Evolutionary conservation across 2,329 filamentous ascomycete species (phyloP).

Genomic region (Aspergillus spinulosporus): DNA sequence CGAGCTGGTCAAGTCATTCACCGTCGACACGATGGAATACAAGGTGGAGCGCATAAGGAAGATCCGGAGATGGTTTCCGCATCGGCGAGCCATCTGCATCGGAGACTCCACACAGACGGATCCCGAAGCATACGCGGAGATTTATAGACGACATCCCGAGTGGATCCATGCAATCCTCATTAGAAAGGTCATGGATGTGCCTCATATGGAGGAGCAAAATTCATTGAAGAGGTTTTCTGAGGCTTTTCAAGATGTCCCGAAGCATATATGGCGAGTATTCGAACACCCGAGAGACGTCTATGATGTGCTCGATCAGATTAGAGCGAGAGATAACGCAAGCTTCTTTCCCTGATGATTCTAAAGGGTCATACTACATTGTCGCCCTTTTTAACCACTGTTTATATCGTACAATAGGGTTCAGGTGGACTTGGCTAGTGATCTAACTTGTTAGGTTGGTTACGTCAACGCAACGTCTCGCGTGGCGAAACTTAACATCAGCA

Average conservation of each 20-base stretch:
- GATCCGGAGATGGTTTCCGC: slow-evolving; percentile 75
- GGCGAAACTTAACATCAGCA: not conserved
- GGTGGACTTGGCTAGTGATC: slow-evolving; percentile 19
- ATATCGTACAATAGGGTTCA: not conserved
- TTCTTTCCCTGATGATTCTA: not conserved
- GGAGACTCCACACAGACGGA: slow-evolving; percentile 92
- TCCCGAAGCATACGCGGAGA: slow-evolving; percentile 83
- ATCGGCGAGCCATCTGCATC: slow-evolving; percentile 75
- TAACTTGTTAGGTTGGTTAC: slow-evolving; percentile 17
- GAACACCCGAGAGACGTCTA: slow-evolving; percentile 68
- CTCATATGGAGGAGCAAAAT: slow-evolving; percentile 72
- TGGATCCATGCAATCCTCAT: slow-evolving; percentile 87
- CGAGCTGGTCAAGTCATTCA: slow-evolving; percentile 76
- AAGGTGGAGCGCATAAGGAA: slow-evolving; percentile 79
- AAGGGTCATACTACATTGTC: not conserved
- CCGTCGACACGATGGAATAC: slow-evolving; percentile 78
- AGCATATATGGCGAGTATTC: slow-evolving; percentile 76
- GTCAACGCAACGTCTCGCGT: slow-evolving; percentile 17
- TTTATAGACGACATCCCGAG: slow-evolving; percentile 65
- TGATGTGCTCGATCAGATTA: slow-evolving; percentile 33
- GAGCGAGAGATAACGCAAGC: slow-evolving; percentile 16
- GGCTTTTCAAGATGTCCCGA: slow-evolving; percentile 75
- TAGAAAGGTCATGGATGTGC: slow-evolving; percentile 75
- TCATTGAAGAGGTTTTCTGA: slow-evolving; percentile 73
- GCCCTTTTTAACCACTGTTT: not conserved